phyloP scores from a whole-genome alignment of 2,329 filamentous ascomycete genomes.

The Microdochium trichocladiopsis region DNA sequence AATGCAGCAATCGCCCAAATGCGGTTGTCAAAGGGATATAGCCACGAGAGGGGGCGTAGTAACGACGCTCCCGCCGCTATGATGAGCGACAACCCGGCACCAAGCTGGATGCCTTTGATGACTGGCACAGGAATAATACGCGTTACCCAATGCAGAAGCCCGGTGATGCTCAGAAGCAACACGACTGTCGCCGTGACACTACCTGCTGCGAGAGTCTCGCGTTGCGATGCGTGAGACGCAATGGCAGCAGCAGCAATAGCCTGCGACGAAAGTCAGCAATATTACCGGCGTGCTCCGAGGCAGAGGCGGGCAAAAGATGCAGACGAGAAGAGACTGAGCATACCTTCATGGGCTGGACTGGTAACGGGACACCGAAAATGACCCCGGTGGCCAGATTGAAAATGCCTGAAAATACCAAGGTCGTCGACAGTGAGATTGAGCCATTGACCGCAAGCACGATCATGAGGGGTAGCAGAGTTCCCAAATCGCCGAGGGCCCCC shows the following conservation, averaged over 20 bases:
- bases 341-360: constrained; percentile 81
- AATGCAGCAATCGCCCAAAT: constrained; percentile 73
- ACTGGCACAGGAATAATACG: constrained; percentile 75
- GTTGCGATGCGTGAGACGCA: constrained; percentile 54
- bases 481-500: constrained; percentile 71
- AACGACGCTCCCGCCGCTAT: constrained; percentile 68
- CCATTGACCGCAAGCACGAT: constrained; percentile 73
- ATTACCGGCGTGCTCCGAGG: no score
- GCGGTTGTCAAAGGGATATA: constrained; percentile 66
- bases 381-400: constrained; percentile 81
- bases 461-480: constrained; percentile 66
- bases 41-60: constrained; percentile 63
- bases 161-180: constrained; percentile 70
- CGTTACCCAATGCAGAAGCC: constrained; percentile 68
- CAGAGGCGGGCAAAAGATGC: no score
- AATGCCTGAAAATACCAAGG: constrained; percentile 79
- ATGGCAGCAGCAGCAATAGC: constrained; percentile 92
- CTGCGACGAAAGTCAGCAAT: constrained; percentile 21
- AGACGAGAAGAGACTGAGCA: neutral
- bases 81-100: constrained; percentile 77
- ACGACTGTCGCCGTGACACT: constrained; percentile 70
- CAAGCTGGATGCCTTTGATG: constrained; percentile 91
- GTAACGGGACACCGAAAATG: constrained; percentile 80
- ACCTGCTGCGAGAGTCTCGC: constrained; percentile 75
- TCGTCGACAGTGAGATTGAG: constrained; percentile 76